A percentile compares a stretch with the other conserved stretches of the same genome.
phyloP scores from a whole-genome alignment of 805 yeast genomes.

The Pichia paraexigua region DNA sequence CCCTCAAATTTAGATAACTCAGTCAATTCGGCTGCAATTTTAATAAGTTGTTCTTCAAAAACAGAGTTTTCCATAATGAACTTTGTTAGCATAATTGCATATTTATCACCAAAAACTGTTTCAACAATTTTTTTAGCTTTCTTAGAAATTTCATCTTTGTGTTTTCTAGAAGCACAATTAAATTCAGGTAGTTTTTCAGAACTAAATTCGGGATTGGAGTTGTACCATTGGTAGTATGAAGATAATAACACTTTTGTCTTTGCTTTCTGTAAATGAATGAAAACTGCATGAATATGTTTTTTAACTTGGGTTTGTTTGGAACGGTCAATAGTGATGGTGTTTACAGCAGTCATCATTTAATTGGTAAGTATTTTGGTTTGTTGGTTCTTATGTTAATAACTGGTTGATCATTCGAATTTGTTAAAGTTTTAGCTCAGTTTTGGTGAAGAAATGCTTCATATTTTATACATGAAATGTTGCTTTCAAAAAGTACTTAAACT shows the following conservation, averaged over 20 bases:
- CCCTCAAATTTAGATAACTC: slow-evolving; percentile 7
- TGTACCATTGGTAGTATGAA: slow-evolving; percentile 17
- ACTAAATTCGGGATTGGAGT: slow-evolving; percentile 1
- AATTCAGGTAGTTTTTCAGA: neutral
- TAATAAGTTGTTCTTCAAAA: slow-evolving; percentile 1
- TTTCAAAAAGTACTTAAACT: no score
- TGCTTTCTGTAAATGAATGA: slow-evolving; percentile 18
- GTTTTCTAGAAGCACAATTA: slow-evolving; percentile 3
- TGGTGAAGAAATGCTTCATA: neutral
- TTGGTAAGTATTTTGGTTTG: neutral
- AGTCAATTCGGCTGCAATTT: slow-evolving; percentile 1
- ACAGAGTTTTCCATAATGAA: neutral
- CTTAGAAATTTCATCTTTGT: neutral
- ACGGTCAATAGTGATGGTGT: slow-evolving; percentile 10
- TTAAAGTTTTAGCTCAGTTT: no score
- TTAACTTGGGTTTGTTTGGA: slow-evolving; percentile 9
- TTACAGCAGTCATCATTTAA: neutral
- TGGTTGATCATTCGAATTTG: neutral
- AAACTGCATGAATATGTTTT: slow-evolving; percentile 13
- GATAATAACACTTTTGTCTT: slow-evolving; percentile 17
- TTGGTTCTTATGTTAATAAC: neutral
- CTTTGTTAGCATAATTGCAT: slow-evolving; percentile 7
- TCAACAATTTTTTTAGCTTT: neutral
- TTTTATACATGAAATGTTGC: neutral
- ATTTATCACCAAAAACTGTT: slow-evolving; percentile 8